phyloP scores from a whole-genome alignment of 768 basidiomycete species.

The Leccinum olivaceopallidum region DNA sequence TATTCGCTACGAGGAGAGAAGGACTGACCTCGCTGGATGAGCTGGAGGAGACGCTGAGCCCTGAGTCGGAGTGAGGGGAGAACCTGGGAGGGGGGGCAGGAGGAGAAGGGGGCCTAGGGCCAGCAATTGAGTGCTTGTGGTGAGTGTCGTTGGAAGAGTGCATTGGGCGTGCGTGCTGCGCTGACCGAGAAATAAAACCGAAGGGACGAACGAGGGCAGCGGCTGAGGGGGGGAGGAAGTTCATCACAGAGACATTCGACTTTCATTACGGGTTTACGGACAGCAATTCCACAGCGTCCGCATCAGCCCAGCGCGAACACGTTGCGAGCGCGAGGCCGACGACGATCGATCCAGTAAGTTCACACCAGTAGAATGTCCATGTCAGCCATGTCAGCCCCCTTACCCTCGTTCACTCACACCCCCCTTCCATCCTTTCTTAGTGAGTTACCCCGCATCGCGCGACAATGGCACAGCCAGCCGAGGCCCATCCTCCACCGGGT shows the following conservation, averaged over 20 bases:
- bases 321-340: constrained; percentile 20
- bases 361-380: not conserved
- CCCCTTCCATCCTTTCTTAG: not conserved
- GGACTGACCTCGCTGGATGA: constrained; percentile 34
- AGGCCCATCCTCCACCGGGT: not conserved
- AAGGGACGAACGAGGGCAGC: not conserved
- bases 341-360: constrained; percentile 12
- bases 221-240: not conserved
- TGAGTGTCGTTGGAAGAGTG: constrained; percentile 21
- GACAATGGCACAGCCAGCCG: constrained; percentile 2
- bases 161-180: constrained; percentile 20
- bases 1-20: not conserved
- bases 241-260: not conserved
- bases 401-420: not conserved
- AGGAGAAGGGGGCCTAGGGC: not conserved
- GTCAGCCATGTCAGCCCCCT: constrained; percentile 8
- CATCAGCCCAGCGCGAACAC: constrained; percentile 7
- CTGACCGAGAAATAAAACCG: constrained; percentile 6
- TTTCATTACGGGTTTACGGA: not conserved
- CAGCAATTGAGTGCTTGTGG: constrained; percentile 6
- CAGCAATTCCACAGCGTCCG: not conserved
- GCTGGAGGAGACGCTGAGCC: constrained; percentile 31
- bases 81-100: constrained; percentile 2
- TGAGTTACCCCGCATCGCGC: constrained; percentile 1
- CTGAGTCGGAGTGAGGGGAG: constrained; percentile 30